Evolutionary conservation across 305 asterid genomes (phyloP).

Genomic region (Fraxinus ornus): DNA sequence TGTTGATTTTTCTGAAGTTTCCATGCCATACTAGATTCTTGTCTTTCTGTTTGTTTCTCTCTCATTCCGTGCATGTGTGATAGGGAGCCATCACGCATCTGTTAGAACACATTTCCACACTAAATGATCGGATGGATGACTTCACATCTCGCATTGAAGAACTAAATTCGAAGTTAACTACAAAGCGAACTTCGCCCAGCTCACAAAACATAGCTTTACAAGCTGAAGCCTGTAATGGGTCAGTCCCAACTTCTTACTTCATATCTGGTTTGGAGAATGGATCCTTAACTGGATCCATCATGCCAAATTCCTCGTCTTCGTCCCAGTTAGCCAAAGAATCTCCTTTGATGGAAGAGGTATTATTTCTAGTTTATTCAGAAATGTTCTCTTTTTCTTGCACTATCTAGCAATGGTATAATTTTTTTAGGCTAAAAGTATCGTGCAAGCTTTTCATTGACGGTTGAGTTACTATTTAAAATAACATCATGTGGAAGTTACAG

Average conservation of each 20-base stretch:
- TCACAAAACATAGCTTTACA: conserved; percentile 48
- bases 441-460: neutral
- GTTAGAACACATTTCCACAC: conserved; percentile 85
- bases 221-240: conserved; percentile 72
- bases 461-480: neutral
- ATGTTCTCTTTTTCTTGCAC: neutral
- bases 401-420: neutral
- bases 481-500: neutral
- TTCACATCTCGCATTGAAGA: conserved; percentile 77
- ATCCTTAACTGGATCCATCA: conserved; percentile 62
- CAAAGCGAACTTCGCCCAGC: conserved; percentile 50
- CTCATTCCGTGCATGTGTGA: conserved; percentile 6
- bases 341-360: conserved; percentile 82
- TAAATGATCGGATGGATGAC: conserved; percentile 89
- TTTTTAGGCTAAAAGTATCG: neutral
- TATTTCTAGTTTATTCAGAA: neutral
- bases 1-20: neutral
- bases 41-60: neutral
- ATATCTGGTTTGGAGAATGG: conserved; percentile 84
- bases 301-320: conserved; percentile 74
- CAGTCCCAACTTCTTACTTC: conserved; percentile 86
- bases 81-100: conserved; percentile 73
- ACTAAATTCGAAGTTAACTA: conserved; percentile 60
- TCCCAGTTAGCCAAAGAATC: conserved; percentile 74
- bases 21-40: neutral